Base-by-base conservation (phyloP, 2,329 filamentous ascomycete genomes). In the Biscogniauxia sp. region DNA sequence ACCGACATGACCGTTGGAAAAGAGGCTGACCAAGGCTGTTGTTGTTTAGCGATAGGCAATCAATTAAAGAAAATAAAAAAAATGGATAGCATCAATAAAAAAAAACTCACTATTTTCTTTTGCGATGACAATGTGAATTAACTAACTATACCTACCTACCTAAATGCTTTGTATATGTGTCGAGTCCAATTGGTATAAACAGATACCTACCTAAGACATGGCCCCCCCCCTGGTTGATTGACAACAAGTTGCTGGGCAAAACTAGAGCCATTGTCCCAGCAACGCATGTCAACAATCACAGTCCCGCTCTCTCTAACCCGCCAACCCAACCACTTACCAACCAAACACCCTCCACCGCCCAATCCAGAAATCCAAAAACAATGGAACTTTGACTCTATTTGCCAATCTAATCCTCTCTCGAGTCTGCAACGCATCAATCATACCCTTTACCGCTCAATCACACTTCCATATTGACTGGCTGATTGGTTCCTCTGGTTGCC, bases 241-340 rank as follows among this genome's bases (percentile, higher is more conserved):
- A 23, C 23, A 23, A 23, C n/a, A 23, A 5, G 32, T 11, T 7
- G 8, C 32, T 37, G 32, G 32, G 32, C 32, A 15, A 37, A 15
- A 23, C 32, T 45, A 23, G 25, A 20, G 25, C 13, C 20, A 63
- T 72, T 69, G 67, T 54, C 68, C 11, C 20, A 63, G 62, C 64
- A 70, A 72, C 69, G 37, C 19, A 57, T 57, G 25, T 72, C 68
- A 70, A 72, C 67, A 72, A 64, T 58, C 53, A 41, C 55, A 49
- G 56, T 32, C 63, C 63, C 61, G 60, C 66, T 54, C 37, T 37
- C 32, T 45, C 15, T n/a, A 45, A 45, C 37, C 37, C 52, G 52
- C 17, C 25, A 54, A 19, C n/a, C 32, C 25, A 15, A 26, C 52
- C 4, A 19, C 25, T 57, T 63, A 57, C 56, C 59, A 56, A 61